Conservation (phyloP, 176 grass and related monocot species). For the Aegilops bicornis region DNA sequence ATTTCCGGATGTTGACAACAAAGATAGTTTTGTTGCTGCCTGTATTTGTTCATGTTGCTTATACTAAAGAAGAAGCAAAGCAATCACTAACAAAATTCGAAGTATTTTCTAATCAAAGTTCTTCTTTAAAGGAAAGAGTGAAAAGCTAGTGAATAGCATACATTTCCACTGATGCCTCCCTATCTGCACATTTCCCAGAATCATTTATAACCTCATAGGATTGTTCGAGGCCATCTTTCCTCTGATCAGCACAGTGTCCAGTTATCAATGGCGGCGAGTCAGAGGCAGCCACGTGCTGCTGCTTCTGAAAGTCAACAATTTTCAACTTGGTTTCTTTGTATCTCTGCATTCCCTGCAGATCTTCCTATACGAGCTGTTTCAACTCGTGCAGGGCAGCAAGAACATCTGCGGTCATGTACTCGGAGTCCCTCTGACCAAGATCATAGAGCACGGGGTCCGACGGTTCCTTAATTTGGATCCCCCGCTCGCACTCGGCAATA, state of each 20-base stretch:
- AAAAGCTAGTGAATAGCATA: conserved; percentile 39
- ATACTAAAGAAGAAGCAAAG: conserved; percentile 1
- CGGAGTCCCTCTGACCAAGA: background rate
- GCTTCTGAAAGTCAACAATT: background rate
- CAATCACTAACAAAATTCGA: background rate
- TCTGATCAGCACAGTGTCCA: conserved; percentile 41
- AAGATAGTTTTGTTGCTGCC: background rate
- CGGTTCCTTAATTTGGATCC: background rate
- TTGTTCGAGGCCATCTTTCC: conserved; percentile 28
- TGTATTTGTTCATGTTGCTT: background rate
- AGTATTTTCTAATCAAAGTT: background rate
- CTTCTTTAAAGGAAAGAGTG: background rate
- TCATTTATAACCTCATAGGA: background rate
- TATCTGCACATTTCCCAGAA: conserved; percentile 32
- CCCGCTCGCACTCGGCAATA: background rate
- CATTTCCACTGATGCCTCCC: conserved; percentile 48
- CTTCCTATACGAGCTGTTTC: background rate
- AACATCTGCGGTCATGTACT: background rate
- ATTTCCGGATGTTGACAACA: background rate
- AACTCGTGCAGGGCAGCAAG: background rate
- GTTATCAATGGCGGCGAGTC: background rate
- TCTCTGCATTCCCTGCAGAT: background rate
- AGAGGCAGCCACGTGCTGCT: background rate
- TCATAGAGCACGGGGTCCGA: background rate
- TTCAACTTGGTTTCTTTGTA: background rate